Evolutionary conservation across 495 filamentous ascomycete species (phyloP).

Genomic region (Achaetomiella virescens): DNA sequence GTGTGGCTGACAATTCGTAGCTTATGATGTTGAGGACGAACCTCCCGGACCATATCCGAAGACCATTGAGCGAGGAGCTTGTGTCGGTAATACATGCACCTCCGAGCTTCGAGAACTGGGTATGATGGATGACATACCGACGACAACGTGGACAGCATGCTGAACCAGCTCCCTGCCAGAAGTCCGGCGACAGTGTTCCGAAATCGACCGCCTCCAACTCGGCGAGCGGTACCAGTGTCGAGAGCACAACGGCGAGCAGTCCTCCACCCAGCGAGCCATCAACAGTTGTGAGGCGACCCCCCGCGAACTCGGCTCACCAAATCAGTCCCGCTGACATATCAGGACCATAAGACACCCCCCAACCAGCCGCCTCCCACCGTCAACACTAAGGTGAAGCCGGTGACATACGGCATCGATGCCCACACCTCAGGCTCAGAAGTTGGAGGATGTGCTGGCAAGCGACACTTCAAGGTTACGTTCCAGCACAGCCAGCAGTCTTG

Average conservation of each 20-base stretch:
- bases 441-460: constrained; percentile 52
- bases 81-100: constrained; percentile 86
- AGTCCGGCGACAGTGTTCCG: constrained; percentile 27
- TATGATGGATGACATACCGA: constrained; percentile 31
- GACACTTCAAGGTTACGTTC: constrained; percentile 41
- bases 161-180: constrained; percentile 24
- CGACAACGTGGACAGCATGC: background rate
- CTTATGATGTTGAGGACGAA: constrained; percentile 58
- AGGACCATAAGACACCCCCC: constrained; percentile 18
- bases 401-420: constrained; percentile 57
- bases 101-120: constrained; percentile 69
- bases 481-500: constrained; percentile 58
- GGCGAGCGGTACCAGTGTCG: constrained; percentile 19
- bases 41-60: constrained; percentile 46
- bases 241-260: constrained; percentile 24
- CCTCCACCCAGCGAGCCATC: constrained; percentile 30
- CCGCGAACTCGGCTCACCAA: background rate
- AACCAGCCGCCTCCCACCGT: constrained; percentile 54
- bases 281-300: constrained; percentile 24
- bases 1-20: constrained; percentile 27
- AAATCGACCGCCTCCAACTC: constrained; percentile 22
- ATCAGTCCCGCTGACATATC: constrained; percentile 10
- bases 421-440: constrained; percentile 79
- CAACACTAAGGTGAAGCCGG: constrained; percentile 60
- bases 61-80: constrained; percentile 61